phyloP scores from a whole-genome alignment of 176 grass and related monocot genomes.

The Cocos nucifera region DNA sequence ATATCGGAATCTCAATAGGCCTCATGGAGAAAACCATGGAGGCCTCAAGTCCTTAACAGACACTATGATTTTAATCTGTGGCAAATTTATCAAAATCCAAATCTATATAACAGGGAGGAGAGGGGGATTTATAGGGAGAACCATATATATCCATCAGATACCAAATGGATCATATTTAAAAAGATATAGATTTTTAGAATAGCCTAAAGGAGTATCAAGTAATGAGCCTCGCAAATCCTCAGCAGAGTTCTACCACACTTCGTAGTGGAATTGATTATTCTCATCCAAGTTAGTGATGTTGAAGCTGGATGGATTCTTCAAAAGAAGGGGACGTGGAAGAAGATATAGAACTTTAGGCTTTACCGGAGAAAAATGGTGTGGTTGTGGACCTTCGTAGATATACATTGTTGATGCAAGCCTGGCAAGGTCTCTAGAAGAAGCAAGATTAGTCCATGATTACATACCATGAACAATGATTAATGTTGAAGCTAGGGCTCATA shows the following conservation, averaged over 20 bases:
- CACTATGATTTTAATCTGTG: constrained; percentile 27
- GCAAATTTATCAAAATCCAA: constrained; percentile 23
- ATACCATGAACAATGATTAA: constrained; percentile 30
- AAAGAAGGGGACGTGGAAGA: constrained; percentile 64
- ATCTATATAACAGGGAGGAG: constrained; percentile 13
- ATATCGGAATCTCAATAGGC: constrained; percentile 18
- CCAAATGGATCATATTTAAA: constrained; percentile 30
- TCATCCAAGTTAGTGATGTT: constrained; percentile 6
- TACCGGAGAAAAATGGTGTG: constrained; percentile 38
- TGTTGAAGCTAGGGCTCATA: constrained; percentile 45
- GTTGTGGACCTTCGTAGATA: constrained; percentile 38
- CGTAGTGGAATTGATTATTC: constrained; percentile 13
- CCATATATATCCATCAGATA: not conserved
- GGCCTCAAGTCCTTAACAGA: constrained; percentile 19
- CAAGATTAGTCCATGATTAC: constrained; percentile 39
- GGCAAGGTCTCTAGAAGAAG: constrained; percentile 41
- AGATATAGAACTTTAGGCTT: constrained; percentile 40
- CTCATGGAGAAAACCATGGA: constrained; percentile 13
- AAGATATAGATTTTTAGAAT: constrained; percentile 13
- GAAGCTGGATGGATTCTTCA: constrained; percentile 48
- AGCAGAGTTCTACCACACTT: constrained; percentile 14
- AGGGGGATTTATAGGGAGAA: constrained; percentile 14
- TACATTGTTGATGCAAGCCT: constrained; percentile 59
- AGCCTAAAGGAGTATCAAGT: not conserved
- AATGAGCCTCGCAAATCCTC: constrained; percentile 1